Conservation (phyloP, 1,139 yeast genomes). For the Saccharomyces uvarum region DNA sequence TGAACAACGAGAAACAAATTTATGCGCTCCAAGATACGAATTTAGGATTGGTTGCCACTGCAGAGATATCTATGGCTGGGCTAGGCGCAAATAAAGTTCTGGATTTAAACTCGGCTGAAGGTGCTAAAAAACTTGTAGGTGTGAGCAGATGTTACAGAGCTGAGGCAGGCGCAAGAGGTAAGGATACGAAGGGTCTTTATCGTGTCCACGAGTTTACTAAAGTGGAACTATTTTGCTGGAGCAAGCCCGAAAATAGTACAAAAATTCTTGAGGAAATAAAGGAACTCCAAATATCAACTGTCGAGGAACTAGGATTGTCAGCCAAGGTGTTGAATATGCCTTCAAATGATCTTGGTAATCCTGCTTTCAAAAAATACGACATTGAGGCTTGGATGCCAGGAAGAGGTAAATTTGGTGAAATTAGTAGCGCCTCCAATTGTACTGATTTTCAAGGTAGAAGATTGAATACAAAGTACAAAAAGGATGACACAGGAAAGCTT, state of each 20-base stretch:
- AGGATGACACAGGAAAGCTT: constrained; percentile 32
- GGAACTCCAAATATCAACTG: constrained; percentile 55
- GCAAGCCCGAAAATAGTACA: constrained; percentile 41
- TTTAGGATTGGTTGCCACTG: constrained; percentile 81
- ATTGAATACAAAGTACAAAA: constrained; percentile 52
- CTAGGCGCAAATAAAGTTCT: constrained; percentile 42
- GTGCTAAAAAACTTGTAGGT: constrained; percentile 57
- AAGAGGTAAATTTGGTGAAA: constrained; percentile 85
- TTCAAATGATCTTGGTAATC: constrained; percentile 82
- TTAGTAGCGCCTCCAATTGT: constrained; percentile 87
- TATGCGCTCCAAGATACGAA: constrained; percentile 49
- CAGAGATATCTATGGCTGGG: constrained; percentile 92
- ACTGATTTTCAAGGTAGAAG: constrained; percentile 87
- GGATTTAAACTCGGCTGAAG: constrained; percentile 18
- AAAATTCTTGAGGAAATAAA: constrained; percentile 54
- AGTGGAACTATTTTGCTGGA: constrained; percentile 85
- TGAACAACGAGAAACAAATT: constrained; percentile 78
- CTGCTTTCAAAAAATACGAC: constrained; percentile 86
- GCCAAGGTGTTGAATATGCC: constrained; percentile 89
- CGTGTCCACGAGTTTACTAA: constrained; percentile 97
- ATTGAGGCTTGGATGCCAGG: constrained; percentile 99
- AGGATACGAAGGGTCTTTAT: constrained; percentile 84
- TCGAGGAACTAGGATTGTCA: constrained; percentile 60
- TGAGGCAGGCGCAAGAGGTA: constrained; percentile 96
- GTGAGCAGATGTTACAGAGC: constrained; percentile 85